Evolutionary conservation across 257 asterid species (phyloP), one percentile per base, ranked within the genome.

Genomic region (Cinchona pubescens): DNA sequence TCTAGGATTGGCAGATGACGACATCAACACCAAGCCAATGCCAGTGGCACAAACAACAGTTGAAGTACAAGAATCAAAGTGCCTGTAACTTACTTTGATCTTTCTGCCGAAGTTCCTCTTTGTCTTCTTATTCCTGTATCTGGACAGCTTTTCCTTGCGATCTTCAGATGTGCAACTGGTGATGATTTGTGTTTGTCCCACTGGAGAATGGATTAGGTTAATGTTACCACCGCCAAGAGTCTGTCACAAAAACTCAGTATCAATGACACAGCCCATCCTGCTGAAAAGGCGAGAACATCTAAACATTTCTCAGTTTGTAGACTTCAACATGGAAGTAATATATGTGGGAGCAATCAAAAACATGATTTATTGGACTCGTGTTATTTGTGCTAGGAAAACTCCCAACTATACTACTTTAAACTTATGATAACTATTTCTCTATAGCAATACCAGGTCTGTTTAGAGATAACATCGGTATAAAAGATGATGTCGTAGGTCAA

Each of bases 41-140:
- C 21, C 3, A 71, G 14, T 3, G 18, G 49, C 55, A 56, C 38
- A 34, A 37, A 67, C 29, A 42, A 38, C 18, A 13, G 30, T 21
- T 12, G n/a, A 21, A 71, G 46, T 42, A 23, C 9, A 14, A 10
- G 37, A 30, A 45, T 65, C 16, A 29, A 21, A 58, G 2, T 40
- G 30, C 46, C 18, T 38, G 21, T 14, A n/a, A 13, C 32, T 29
- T 80, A 91, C 98, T 97, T 93, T 93, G 80, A 93, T 93, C 83
- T 93, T 93, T 68, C 97, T 78, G 76, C 96, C 97, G 75, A 93
- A 93, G 69, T 91, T 93, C 83, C 98, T 87, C 88, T 88, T 93
- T 25, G 90, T 78, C 83, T 87, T 93, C 93, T 93, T 93, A 61
- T 82, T 90, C 87, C 96, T 80, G 85, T 93, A 93, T 78, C 98